These are phyloP conservation scores for Botrytis pseudocinerea DNA, from an alignment of 2,329 filamentous ascomycete species.

Conservation along the genomic window DNA sequence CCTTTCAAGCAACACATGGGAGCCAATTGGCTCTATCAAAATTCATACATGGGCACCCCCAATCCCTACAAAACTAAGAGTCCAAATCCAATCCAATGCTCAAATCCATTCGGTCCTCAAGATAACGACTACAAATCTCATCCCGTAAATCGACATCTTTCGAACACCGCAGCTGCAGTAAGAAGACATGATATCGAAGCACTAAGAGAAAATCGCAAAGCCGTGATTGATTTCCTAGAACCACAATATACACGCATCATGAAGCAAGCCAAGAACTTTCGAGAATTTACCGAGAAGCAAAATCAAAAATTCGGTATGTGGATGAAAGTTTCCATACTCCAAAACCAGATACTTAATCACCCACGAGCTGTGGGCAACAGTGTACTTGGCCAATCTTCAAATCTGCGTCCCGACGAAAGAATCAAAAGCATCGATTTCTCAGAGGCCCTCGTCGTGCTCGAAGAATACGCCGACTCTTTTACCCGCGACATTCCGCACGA, in stretches of 20 bases:
- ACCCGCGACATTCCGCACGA: slow-evolving; percentile 15
- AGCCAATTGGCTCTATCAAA: background rate
- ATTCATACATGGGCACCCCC: background rate
- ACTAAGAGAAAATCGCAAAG: background rate
- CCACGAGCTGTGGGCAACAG: too few species aligned
- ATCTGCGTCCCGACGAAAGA: too few species aligned
- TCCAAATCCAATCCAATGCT: background rate
- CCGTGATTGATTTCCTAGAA: slow-evolving; percentile 16
- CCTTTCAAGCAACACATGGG: slow-evolving; percentile 4
- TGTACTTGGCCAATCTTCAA: too few species aligned
- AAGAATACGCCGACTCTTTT: slow-evolving; percentile 19
- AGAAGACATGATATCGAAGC: background rate
- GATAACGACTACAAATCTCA: background rate
- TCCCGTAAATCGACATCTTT: background rate
- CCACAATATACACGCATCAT: slow-evolving; percentile 20
- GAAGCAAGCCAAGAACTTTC: background rate
- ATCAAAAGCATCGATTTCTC: background rate
- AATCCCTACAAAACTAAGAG: background rate
- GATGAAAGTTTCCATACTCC: background rate
- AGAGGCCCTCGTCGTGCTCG: background rate
- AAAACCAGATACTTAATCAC: background rate
- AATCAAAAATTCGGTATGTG: slow-evolving; percentile 3
- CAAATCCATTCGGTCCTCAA: background rate
- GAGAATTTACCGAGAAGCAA: slow-evolving; percentile 7
- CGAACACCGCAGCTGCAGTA: background rate